A percentile compares a stretch with the other conserved stretches of the same genome.
Evolutionary conservation across 129 eudicot genomes (phyloP).

Genomic region (Gnaphalium uliginosum): DNA sequence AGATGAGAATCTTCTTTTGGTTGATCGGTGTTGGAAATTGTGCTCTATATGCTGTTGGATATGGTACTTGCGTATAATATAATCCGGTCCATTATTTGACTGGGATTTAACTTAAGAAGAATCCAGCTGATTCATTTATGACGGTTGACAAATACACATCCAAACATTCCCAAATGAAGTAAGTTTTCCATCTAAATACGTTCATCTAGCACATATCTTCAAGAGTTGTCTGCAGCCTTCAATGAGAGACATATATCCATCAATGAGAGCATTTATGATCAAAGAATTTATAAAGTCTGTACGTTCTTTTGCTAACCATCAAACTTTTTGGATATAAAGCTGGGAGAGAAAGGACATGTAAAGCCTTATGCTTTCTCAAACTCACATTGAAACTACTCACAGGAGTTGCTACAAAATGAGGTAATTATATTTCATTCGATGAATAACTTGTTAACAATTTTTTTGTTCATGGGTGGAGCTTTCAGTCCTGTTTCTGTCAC

Average conservation of each 20-base stretch:
- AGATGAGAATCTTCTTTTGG: constrained; percentile 12
- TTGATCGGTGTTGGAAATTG: neutral
- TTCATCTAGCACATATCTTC: no score
- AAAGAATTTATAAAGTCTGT: no score
- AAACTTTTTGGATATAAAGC: neutral
- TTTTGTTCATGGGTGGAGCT: neutral
- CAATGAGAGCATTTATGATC: no score
- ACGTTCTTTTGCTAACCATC: neutral
- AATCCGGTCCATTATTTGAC: neutral
- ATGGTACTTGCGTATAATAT: neutral
- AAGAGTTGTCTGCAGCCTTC: no score
- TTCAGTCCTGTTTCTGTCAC: neutral
- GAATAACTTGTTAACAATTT: neutral
- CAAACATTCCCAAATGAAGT: no score
- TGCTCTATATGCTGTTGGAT: neutral
- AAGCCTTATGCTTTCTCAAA: neutral
- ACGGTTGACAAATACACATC: no score
- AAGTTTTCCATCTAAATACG: no score
- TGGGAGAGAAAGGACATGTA: neutral
- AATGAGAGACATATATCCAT: no score
- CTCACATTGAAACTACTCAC: neutral
- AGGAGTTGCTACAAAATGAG: neutral
- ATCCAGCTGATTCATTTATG: neutral
- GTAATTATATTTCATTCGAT: neutral
- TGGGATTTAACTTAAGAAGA: neutral